phyloP scores from a whole-genome alignment of 805 yeast genomes.

The Teunomyces kruisii region DNA sequence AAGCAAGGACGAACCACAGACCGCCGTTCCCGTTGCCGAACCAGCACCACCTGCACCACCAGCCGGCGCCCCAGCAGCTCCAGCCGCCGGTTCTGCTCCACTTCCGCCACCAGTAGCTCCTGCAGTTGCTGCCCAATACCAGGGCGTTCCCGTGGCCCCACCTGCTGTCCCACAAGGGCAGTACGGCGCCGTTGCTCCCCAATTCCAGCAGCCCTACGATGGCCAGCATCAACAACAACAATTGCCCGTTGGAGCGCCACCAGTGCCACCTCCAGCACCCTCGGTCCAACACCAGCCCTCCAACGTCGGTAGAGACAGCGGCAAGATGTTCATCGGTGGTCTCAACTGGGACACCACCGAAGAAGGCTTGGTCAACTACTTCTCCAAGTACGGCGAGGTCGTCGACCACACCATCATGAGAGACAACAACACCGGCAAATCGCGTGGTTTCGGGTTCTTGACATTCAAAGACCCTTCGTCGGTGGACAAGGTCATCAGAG shows the following conservation, averaged over 20 bases:
- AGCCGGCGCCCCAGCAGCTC: conserved; percentile 5
- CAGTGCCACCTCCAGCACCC: conserved; percentile 14
- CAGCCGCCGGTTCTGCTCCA: conserved; percentile 8
- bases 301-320: conserved; percentile 56
- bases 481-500: conserved; percentile 81
- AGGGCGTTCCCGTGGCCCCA: no score
- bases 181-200: conserved; percentile 2
- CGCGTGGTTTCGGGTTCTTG: conserved; percentile 93
- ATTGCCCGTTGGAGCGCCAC: conserved; percentile 9
- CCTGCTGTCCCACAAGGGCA: no score
- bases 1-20: not conserved
- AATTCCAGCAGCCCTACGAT: conserved; percentile 5
- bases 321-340: conserved; percentile 95
- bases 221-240: no score
- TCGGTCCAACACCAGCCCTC: conserved; percentile 20
- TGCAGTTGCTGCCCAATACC: no score
- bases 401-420: conserved; percentile 90
- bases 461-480: conserved; percentile 80
- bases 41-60: no score
- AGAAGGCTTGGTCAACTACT: conserved; percentile 77
- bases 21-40: not conserved
- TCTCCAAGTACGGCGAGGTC: conserved; percentile 85
- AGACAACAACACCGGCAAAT: conserved; percentile 80
- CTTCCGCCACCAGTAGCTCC: no score
- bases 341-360: conserved; percentile 97